Evolutionary conservation across 202 grass and related monocot genomes (phyloP).

Genomic region (Brachypodium distachyon): DNA sequence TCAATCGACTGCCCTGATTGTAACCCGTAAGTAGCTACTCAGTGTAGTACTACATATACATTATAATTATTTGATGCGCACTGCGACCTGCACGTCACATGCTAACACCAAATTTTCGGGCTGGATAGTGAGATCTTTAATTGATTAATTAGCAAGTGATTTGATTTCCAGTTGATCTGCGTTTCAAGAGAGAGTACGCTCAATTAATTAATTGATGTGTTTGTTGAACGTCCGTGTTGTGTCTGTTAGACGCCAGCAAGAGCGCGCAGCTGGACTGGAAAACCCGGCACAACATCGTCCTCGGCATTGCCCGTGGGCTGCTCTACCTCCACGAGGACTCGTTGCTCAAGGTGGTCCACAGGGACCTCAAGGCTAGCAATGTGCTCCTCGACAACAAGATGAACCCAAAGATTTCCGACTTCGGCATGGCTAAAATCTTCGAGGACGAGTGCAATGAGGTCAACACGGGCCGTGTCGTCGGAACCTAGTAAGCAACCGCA

Average conservation of each 20-base stretch:
- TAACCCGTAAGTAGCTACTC: not conserved
- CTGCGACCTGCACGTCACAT: not conserved
- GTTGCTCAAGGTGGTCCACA: constrained; percentile 58
- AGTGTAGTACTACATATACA: too few species aligned
- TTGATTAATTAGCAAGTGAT: not conserved
- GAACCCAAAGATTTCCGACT: constrained; percentile 84
- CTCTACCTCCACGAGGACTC: constrained; percentile 89
- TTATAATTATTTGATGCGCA: not conserved
- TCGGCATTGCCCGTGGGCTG: constrained; percentile 55
- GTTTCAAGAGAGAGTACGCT: not conserved
- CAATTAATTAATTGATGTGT: not conserved
- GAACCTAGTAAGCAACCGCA: constrained; percentile 38
- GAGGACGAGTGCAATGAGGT: constrained; percentile 47
- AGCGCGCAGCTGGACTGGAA: constrained; percentile 48
- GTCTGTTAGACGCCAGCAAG: constrained; percentile 25
- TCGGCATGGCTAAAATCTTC: constrained; percentile 82
- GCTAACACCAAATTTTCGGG: not conserved
- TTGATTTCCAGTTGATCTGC: not conserved
- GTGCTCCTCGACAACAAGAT: constrained; percentile 67
- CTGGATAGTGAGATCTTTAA: not conserved
- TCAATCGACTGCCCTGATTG: not conserved
- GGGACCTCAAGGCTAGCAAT: constrained; percentile 82
- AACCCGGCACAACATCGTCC: constrained; percentile 48
- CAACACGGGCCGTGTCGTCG: constrained; percentile 54
- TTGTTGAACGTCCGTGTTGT: too few species aligned